Percentiles rank a stretch among this genome's conserved stretches.
phyloP scores from a whole-genome alignment of 306 rosid species.

The Sicyos baderoa region DNA sequence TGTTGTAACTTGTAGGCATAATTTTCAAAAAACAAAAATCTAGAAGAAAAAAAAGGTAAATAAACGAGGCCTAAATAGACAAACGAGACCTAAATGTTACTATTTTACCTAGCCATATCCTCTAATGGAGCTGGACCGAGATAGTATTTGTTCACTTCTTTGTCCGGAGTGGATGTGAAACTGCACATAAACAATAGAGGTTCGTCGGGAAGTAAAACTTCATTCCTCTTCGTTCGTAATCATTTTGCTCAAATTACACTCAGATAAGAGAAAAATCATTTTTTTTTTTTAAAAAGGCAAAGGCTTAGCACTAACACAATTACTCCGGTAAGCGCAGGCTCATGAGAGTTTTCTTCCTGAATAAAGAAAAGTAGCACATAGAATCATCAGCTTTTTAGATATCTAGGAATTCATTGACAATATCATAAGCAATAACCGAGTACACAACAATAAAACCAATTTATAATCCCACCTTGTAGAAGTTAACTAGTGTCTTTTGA shows the following conservation, averaged over 20 bases:
- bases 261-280: neutral
- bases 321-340: conserved; percentile 22
- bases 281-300: neutral
- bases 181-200: conserved; percentile 26
- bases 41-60: no score
- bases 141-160: conserved; percentile 72
- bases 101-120: conserved; percentile 77
- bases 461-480: conserved; percentile 43
- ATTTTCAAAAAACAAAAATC: no score
- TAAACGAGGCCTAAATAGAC: neutral
- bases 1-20: no score
- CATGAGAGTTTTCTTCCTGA: conserved; percentile 16
- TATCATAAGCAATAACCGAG: neutral
- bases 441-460: neutral
- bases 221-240: neutral
- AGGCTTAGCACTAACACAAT: conserved; percentile 17
- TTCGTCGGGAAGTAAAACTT: neutral
- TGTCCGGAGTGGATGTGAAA: conserved; percentile 92
- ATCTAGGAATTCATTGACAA: neutral
- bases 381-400: neutral
- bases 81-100: neutral
- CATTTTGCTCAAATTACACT: conserved; percentile 1
- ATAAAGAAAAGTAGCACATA: neutral
- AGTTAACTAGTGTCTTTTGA: conserved; percentile 34
- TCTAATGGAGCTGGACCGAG: conserved; percentile 89